These are phyloP conservation scores for Trichosanthes truncata DNA, from an alignment of 306 rosid species.

Conservation along the genomic window DNA sequence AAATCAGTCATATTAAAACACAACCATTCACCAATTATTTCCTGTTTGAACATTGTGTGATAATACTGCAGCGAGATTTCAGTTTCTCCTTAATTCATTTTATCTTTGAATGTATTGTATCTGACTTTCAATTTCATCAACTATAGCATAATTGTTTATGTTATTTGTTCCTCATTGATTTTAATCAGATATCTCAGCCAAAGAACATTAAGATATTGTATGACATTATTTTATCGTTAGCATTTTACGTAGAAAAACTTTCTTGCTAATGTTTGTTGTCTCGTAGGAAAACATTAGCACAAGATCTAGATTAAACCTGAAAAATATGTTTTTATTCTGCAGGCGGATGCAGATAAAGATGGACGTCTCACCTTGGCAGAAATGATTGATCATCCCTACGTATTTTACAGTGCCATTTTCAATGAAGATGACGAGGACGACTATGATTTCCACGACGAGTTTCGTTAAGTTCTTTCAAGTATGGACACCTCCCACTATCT, in stretches of 20 bases:
- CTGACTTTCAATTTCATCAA: too few relatives aligned
- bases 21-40: not conserved
- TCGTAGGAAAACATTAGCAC: not conserved
- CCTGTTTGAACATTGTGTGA: not conserved
- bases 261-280: not conserved
- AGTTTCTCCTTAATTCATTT: not conserved
- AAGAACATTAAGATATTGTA: not conserved
- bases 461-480: slow-evolving; percentile 40
- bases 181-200: not conserved
- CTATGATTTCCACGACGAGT: slow-evolving; percentile 71
- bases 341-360: slow-evolving; percentile 92
- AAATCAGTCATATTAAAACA: not conserved
- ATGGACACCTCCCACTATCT: not conserved
- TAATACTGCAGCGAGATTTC: not conserved
- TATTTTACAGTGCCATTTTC: slow-evolving; percentile 89
- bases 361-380: slow-evolving; percentile 72
- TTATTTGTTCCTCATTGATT: not conserved
- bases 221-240: not conserved
- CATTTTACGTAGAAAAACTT: not conserved
- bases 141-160: not conserved
- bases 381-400: slow-evolving; percentile 94
- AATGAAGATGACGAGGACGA: slow-evolving; percentile 68
- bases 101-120: too few relatives aligned
- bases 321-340: slow-evolving; percentile 19
- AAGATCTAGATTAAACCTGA: not conserved